Conservation (phyloP, 306 rosid species). For the Dalbergia oliveri region DNA sequence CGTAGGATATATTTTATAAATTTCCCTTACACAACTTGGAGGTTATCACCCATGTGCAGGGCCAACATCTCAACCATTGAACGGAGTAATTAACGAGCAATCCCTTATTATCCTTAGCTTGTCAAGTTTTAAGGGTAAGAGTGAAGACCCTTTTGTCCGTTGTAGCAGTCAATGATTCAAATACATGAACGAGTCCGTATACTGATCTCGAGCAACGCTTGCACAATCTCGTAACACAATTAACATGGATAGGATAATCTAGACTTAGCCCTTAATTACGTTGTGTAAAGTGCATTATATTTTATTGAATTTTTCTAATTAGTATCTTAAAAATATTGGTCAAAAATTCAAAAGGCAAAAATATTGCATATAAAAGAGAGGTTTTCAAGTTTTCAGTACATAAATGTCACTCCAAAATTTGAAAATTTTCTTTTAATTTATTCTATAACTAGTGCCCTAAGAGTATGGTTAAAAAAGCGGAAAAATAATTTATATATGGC, state of each 20-base stretch:
- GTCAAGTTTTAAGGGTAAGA: background rate
- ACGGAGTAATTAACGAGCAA: conserved; percentile 26
- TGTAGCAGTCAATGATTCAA: background rate
- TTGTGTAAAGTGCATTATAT: background rate
- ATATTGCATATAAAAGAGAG: too few relatives aligned
- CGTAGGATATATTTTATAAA: conserved; percentile 38
- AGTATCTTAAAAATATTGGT: too few relatives aligned
- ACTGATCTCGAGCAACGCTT: background rate
- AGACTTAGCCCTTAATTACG: background rate
- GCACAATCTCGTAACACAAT: conserved; percentile 5
- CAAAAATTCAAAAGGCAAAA: too few relatives aligned
- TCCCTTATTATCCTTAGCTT: conserved; percentile 6
- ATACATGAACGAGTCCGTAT: conserved; percentile 33
- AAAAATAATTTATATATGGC: too few relatives aligned
- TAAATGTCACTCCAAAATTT: too few relatives aligned
- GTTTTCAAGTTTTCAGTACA: too few relatives aligned
- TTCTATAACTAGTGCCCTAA: too few relatives aligned
- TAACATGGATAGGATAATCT: conserved; percentile 4
- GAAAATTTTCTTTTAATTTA: too few relatives aligned
- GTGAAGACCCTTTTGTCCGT: background rate
- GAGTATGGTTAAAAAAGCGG: too few relatives aligned
- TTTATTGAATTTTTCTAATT: too few relatives aligned
- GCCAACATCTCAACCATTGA: conserved; percentile 12
- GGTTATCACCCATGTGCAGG: conserved; percentile 57
- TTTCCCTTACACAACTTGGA: conserved; percentile 40